Evolutionary conservation across 2,329 filamentous ascomycete species (phyloP).

Genomic region (Colletotrichum musicola): DNA sequence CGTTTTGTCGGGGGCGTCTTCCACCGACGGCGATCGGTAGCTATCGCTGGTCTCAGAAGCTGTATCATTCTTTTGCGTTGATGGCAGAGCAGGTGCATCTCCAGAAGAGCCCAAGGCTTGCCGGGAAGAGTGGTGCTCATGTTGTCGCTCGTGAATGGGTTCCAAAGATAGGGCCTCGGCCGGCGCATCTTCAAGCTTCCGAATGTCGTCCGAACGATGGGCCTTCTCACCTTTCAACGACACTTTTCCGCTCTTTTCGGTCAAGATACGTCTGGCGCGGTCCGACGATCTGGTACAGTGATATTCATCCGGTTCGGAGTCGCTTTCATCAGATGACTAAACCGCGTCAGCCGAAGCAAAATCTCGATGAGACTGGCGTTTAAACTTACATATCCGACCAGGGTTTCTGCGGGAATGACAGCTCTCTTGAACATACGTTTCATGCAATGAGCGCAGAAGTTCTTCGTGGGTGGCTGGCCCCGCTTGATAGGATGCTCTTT

Average conservation of each 20-base stretch:
- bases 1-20: not conserved
- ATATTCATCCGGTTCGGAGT: not conserved
- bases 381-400: slow-evolving; percentile 21
- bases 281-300: too few species aligned
- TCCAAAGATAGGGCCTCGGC: not conserved
- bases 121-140: slow-evolving; percentile 12
- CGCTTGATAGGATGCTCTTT: slow-evolving; percentile 46
- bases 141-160: slow-evolving; percentile 6
- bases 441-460: slow-evolving; percentile 52
- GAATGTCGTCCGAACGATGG: not conserved
- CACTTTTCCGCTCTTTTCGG: not conserved
- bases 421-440: slow-evolving; percentile 33
- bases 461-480: slow-evolving; percentile 45
- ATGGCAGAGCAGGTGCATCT: not conserved
- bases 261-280: not conserved
- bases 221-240: not conserved
- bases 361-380: too few species aligned
- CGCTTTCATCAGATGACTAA: slow-evolving; percentile 35
- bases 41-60: not conserved
- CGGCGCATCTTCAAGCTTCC: not conserved
- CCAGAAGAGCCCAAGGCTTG: not conserved
- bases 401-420: slow-evolving; percentile 24
- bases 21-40: slow-evolving; percentile 1
- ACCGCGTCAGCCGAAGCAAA: not conserved
- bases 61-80: not conserved